Evolutionary conservation across 495 filamentous ascomycete species (phyloP).

Genomic region (Tetracladium setigerum): DNA sequence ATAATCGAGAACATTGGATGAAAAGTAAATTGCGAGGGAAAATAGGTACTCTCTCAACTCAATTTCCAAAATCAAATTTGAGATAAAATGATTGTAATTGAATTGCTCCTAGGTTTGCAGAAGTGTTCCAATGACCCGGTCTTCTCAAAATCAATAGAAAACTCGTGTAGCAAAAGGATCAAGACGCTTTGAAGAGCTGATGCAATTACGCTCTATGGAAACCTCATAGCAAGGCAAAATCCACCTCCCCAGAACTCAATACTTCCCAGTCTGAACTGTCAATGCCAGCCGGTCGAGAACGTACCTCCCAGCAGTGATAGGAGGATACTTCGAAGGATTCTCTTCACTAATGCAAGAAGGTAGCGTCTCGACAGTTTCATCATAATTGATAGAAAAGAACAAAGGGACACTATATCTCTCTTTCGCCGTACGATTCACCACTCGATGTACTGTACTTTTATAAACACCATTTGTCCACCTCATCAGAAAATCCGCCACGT

Average conservation of each 20-base stretch:
- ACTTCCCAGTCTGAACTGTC: conserved; percentile 17
- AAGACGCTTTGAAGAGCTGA: no score
- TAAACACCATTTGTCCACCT: conserved; percentile 39
- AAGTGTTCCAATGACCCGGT: no score
- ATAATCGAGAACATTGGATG: no score
- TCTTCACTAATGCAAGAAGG: conserved; percentile 14
- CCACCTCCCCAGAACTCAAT: background rate
- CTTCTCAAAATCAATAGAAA: no score
- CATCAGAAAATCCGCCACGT: conserved; percentile 38
- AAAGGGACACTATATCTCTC: conserved; percentile 39
- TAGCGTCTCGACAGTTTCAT: conserved; percentile 19
- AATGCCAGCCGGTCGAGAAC: conserved; percentile 17
- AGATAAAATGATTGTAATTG: no score
- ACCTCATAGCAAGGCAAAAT: no score
- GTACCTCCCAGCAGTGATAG: conserved; percentile 20
- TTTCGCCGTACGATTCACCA: conserved; percentile 34
- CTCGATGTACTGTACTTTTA: conserved; percentile 38
- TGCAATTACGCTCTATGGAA: no score
- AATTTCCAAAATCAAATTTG: no score
- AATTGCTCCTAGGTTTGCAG: no score
- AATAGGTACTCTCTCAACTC: no score
- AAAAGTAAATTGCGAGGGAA: no score
- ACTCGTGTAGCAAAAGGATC: no score
- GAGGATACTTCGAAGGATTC: conserved; percentile 14
- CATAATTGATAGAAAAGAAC: conserved; percentile 30